Conservation (phyloP, 2,329 filamentous ascomycete genomes). For the Aspergillus hiratsukae region DNA sequence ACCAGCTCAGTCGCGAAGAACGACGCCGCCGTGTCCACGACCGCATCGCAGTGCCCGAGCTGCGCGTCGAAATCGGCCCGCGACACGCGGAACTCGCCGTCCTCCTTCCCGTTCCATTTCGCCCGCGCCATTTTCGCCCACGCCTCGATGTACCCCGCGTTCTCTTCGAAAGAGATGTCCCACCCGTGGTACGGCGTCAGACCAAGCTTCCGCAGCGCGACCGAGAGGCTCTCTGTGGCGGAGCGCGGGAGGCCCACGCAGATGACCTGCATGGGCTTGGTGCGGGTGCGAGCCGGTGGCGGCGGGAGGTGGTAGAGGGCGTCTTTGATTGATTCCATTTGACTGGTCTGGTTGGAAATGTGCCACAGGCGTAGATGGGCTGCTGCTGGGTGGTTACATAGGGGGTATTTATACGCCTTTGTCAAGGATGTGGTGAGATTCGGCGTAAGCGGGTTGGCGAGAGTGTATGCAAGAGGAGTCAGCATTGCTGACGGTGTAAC, state of each 20-base stretch:
- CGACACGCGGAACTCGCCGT: slow-evolving; percentile 9
- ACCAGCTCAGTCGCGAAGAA: slow-evolving; percentile 32
- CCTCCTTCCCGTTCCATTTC: slow-evolving; percentile 10
- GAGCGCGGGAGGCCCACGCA: slow-evolving; percentile 21
- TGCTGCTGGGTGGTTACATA: background rate
- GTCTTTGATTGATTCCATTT: background rate
- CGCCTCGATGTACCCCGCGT: slow-evolving; percentile 1
- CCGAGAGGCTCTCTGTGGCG: slow-evolving; percentile 20
- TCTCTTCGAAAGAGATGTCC: slow-evolving; percentile 10
- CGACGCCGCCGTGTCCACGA: slow-evolving; percentile 27
- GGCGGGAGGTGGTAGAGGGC: slow-evolving; percentile 1
- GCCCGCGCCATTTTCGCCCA: slow-evolving; percentile 4
- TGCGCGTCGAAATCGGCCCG: slow-evolving; percentile 24
- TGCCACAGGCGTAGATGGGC: background rate
- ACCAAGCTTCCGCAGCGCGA: slow-evolving; percentile 20
- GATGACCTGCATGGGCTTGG: slow-evolving; percentile 18
- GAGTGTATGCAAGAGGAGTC: background rate
- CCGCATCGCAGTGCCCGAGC: slow-evolving; percentile 24
- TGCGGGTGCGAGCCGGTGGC: slow-evolving; percentile 5
- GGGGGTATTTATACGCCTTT: background rate
- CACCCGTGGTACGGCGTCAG: slow-evolving; percentile 20
- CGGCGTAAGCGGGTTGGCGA: background rate
- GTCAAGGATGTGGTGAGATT: background rate
- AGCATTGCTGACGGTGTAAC: background rate
- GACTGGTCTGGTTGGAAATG: background rate